phyloP scores from a whole-genome alignment of 768 basidiomycete species.

The Suillus alpinus region DNA sequence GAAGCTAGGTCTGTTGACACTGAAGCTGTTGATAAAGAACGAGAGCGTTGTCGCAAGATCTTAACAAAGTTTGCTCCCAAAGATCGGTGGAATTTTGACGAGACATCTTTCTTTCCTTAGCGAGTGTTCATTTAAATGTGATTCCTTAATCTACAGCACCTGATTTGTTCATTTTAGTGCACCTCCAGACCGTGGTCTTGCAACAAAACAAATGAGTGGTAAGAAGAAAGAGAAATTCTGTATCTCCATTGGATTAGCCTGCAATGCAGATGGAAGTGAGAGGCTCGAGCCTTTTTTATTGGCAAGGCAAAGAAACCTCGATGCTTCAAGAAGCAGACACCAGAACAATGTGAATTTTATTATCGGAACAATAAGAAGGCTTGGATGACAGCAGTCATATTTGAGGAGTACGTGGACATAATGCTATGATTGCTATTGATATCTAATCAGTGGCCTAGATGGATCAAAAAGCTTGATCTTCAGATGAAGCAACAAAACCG shows the following conservation, averaged over 20 bases:
- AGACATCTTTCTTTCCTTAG: slow-evolving; percentile 11
- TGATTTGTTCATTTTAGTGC: slow-evolving; percentile 1
- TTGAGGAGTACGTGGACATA: slow-evolving; percentile 26
- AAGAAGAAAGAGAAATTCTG: slow-evolving; percentile 17
- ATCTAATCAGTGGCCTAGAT: slow-evolving; percentile 12
- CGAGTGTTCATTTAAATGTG: slow-evolving; percentile 3
- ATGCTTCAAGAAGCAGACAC: slow-evolving; percentile 27
- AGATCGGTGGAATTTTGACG: slow-evolving; percentile 19
- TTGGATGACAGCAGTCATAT: slow-evolving; percentile 37
- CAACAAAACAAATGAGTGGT: slow-evolving; percentile 17
- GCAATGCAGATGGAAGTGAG: slow-evolving; percentile 24
- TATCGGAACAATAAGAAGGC: slow-evolving; percentile 38
- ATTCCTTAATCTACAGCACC: not conserved
- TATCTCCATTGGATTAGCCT: slow-evolving; percentile 12
- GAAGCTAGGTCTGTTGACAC: slow-evolving; percentile 3
- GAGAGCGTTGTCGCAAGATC: slow-evolving; percentile 14
- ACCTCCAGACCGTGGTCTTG: slow-evolving; percentile 17
- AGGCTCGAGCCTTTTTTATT: slow-evolving; percentile 33
- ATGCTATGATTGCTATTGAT: not conserved
- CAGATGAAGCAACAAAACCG: slow-evolving; percentile 8
- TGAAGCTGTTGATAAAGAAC: not conserved
- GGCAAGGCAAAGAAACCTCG: slow-evolving; percentile 31
- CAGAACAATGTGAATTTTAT: slow-evolving; percentile 29
- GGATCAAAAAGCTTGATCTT: slow-evolving; percentile 24
- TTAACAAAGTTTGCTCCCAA: slow-evolving; percentile 17